These are phyloP conservation scores for Microthyrium microscopicum DNA, from an alignment of 2,329 filamentous ascomycete species.

Conservation along the genomic window DNA sequence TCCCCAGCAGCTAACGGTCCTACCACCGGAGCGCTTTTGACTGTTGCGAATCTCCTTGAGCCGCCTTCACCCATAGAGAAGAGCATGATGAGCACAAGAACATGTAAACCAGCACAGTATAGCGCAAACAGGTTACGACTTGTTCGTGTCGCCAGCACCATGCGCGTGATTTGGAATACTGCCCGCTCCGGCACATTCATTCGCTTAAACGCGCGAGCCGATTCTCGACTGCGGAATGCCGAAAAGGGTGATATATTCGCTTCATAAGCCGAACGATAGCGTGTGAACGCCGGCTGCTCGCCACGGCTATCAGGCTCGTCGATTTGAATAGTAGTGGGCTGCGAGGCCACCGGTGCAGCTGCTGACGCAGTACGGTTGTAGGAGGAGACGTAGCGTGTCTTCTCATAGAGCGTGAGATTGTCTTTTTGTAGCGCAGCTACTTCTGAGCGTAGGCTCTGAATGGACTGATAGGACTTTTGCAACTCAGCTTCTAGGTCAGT, in stretches of 20 bases:
- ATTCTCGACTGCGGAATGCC: slow-evolving; percentile 86
- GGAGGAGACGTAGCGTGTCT: slow-evolving; percentile 87
- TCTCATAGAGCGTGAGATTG: slow-evolving; percentile 91
- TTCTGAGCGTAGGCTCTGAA: slow-evolving; percentile 79
- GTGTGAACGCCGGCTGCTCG: no score
- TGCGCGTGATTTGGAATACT: slow-evolving; percentile 77
- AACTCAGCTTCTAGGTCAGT: slow-evolving; percentile 78
- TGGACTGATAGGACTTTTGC: slow-evolving; percentile 62
- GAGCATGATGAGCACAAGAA: slow-evolving; percentile 72
- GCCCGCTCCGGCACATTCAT: slow-evolving; percentile 85
- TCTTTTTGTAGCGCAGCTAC: slow-evolving; percentile 87
- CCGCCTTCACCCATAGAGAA: slow-evolving; percentile 76
- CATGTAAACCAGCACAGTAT: slow-evolving; percentile 77
- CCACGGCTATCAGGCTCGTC: slow-evolving; percentile 47
- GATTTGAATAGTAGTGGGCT: slow-evolving; percentile 53
- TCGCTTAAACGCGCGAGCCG: slow-evolving; percentile 72
- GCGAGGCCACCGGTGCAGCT: slow-evolving; percentile 39
- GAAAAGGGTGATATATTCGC: slow-evolving; percentile 91
- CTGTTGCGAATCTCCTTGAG: no score
- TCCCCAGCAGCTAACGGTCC: slow-evolving; percentile 16
- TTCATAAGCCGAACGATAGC: slow-evolving; percentile 86
- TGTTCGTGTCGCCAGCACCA: slow-evolving; percentile 76
- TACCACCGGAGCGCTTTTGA: slow-evolving; percentile 13
- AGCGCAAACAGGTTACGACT: slow-evolving; percentile 87
- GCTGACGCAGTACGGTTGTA: slow-evolving; percentile 59